Percentiles rank a stretch among this genome's conserved stretches.
These are phyloP conservation scores for Neurospora sublineolata DNA, from an alignment of 495 filamentous ascomycete species.

Conservation along the genomic window DNA sequence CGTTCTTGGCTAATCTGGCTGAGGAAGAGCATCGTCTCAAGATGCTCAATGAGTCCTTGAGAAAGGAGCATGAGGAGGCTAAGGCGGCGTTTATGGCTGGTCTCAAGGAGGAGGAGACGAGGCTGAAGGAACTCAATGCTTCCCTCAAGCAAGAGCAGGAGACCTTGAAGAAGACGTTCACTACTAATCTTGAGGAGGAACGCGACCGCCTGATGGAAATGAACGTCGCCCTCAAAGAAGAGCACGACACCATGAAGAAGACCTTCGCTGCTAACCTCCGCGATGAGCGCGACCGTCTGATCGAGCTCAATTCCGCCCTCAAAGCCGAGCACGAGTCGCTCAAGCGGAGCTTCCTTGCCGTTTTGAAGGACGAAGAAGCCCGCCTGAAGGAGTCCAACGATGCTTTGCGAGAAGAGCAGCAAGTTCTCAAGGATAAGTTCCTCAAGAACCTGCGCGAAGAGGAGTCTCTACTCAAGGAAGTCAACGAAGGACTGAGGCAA, in stretches of 20 bases:
- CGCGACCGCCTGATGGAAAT: slow-evolving; percentile 12
- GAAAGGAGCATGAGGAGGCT: slow-evolving; percentile 8
- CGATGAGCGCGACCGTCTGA: slow-evolving; percentile 65
- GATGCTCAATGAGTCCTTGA: slow-evolving; percentile 3
- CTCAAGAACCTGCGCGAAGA: background rate
- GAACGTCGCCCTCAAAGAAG: slow-evolving; percentile 44
- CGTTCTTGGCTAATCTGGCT: slow-evolving; percentile 5
- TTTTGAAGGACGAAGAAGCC: slow-evolving; percentile 9
- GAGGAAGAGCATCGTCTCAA: slow-evolving; percentile 6
- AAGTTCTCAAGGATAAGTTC: background rate
- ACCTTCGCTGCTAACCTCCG: slow-evolving; percentile 49
- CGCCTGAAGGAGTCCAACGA: slow-evolving; percentile 5
- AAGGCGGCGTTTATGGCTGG: slow-evolving; percentile 9
- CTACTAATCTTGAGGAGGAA: slow-evolving; percentile 16
- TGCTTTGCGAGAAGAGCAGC: background rate
- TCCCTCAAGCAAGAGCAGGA: slow-evolving; percentile 19
- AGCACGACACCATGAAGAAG: slow-evolving; percentile 65
- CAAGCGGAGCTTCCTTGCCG: slow-evolving; percentile 20
- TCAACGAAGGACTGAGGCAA: background rate
- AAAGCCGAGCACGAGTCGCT: slow-evolving; percentile 27
- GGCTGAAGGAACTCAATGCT: slow-evolving; percentile 28
- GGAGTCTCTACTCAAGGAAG: slow-evolving; percentile 1
- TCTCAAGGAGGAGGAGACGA: slow-evolving; percentile 53
- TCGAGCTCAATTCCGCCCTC: slow-evolving; percentile 46
- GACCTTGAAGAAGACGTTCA: slow-evolving; percentile 12